Base-by-base conservation (phyloP, 306 rosid genomes). In the Quercus cerris region DNA sequence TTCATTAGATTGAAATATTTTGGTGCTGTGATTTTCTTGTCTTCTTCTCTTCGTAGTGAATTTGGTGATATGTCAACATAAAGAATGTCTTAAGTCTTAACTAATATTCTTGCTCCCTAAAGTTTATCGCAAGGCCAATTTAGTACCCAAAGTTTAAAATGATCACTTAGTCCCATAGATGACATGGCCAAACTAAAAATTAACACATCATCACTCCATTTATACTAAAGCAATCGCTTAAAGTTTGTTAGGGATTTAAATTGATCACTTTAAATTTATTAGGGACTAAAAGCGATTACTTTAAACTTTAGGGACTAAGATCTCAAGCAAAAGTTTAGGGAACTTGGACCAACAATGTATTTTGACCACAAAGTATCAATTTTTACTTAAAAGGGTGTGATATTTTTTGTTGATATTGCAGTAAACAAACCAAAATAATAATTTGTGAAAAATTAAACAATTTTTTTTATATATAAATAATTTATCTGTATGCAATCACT, bases 181-280 rank as follows among this genome's bases (percentile, higher is more conserved):
- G 10, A 7, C 44, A 38, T 1, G 10, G 0, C 2, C 3, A 6
- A 38, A 38, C 10, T 38, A 38, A 38, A 7, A 38, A 6, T 38
- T 38, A 0, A 38, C 10, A 7, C 44, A 38, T 38, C 10, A 38
- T 38, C 44, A 38, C 2, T 6, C 2, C 0, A 0, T 6, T 6
- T 6, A 6, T 2, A 6, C 44, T 38, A 38, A 38, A 38, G 10
- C 0, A 6, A 38, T 1, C 10, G 0, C 44, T 38, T 1, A 38
- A 38, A 38, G 9, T 38, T 38, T 38, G 44, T 38, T 38, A 38
- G 44, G 44, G 10, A 7, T 38, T 38, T 38, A 38, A 38, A 38
- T 38, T 7, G 44, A 7, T 7, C 3, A 6, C 44, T 6, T 35
- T 35, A 35, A 1, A 0, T 35, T 35, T 5, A 35, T 35, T 5